Percentiles rank a stretch among this genome's conserved stretches.
phyloP scores from a whole-genome alignment of 768 basidiomycete genomes.

The Coprinopsis sp. region DNA sequence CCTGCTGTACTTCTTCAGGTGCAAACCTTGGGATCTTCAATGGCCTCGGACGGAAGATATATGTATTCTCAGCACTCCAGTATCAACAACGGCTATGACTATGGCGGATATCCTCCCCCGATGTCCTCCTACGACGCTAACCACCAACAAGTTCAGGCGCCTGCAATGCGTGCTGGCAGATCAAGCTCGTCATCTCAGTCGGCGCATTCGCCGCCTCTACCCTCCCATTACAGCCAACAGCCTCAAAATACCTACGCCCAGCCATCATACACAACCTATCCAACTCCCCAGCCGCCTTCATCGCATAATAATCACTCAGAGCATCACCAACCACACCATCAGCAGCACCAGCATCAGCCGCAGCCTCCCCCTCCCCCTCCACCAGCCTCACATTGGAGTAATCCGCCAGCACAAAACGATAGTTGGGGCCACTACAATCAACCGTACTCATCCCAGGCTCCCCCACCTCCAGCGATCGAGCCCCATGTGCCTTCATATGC shows the following conservation, averaged over 20 bases:
- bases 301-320: constrained; percentile 9
- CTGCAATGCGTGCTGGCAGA: constrained; percentile 7
- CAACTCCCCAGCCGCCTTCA: constrained; percentile 20
- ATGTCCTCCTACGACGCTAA: constrained; percentile 30
- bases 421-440: constrained; percentile 1
- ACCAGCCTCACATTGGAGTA: constrained; percentile 4
- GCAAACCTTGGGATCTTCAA: constrained; percentile 2
- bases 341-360: constrained; percentile 7
- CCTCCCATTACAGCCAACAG: constrained; percentile 15
- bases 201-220: constrained; percentile 19
- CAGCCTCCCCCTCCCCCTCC: constrained; percentile 12
- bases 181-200: constrained; percentile 24
- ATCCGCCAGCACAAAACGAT: neutral
- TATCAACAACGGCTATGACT: constrained; percentile 45
- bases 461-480: constrained; percentile 3
- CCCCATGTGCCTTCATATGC: constrained; percentile 1
- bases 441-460: neutral
- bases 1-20: neutral
- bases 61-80: constrained; percentile 49
- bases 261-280: constrained; percentile 22
- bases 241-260: constrained; percentile 17
- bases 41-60: constrained; percentile 52
- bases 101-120: constrained; percentile 20
- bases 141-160: constrained; percentile 11
- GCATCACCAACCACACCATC: constrained; percentile 21